Conservation (phyloP, 306 rosid species). For the Hylodesmum podocarpum region DNA sequence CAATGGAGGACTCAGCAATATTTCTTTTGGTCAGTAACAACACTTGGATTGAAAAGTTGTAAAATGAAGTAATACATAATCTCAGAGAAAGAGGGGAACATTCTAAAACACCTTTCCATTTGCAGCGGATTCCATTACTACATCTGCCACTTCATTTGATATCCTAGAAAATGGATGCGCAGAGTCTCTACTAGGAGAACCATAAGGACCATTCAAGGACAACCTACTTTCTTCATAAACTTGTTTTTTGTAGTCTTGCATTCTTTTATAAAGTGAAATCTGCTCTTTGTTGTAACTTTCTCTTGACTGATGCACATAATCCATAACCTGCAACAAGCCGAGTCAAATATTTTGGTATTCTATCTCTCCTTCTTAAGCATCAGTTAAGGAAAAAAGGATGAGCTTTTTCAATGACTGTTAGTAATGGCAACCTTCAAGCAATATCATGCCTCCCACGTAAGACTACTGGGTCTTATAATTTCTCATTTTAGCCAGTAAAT, state of each 20-base stretch:
- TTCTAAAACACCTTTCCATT: slow-evolving; percentile 63
- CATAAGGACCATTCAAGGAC: slow-evolving; percentile 49
- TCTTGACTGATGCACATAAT: slow-evolving; percentile 60
- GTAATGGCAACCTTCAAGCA: slow-evolving; percentile 7
- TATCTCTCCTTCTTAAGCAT: slow-evolving; percentile 3
- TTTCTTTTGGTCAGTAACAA: slow-evolving; percentile 4
- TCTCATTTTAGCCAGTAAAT: slow-evolving; percentile 22
- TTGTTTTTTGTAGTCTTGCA: slow-evolving; percentile 66
- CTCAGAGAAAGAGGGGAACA: slow-evolving; percentile 9
- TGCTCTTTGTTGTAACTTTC: slow-evolving; percentile 64
- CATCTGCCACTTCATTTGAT: slow-evolving; percentile 64
- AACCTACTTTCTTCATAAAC: slow-evolving; percentile 56
- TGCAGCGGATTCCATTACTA: slow-evolving; percentile 68
- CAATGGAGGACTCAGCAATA: neutral
- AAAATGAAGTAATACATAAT: neutral
- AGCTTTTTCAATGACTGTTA: neutral
- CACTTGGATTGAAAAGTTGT: neutral
- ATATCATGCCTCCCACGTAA: slow-evolving; percentile 28
- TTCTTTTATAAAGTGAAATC: slow-evolving; percentile 57
- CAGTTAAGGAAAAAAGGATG: neutral
- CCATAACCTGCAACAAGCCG: slow-evolving; percentile 57
- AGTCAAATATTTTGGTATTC: slow-evolving; percentile 31
- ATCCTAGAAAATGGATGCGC: slow-evolving; percentile 52
- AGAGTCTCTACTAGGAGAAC: slow-evolving; percentile 48
- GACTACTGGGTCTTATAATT: slow-evolving; percentile 22